These are phyloP conservation scores for Eutrema salsugineum DNA, from an alignment of 441 rosid species.

Conservation along the genomic window DNA sequence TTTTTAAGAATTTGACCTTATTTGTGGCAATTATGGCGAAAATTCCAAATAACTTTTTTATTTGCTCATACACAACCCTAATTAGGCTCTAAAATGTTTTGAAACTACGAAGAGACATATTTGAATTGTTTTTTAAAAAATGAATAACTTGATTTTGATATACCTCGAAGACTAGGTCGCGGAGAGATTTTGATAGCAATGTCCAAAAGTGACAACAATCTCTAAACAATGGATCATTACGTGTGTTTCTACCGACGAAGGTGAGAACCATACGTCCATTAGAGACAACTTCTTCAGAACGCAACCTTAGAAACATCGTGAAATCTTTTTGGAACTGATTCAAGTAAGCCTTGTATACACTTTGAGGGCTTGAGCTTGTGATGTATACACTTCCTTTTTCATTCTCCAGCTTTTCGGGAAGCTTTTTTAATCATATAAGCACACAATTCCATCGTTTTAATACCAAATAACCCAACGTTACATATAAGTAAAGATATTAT, in stretches of 20 bases:
- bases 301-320: conserved; percentile 30
- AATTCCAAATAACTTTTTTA: no score
- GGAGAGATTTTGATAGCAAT: conserved; percentile 25
- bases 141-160: neutral
- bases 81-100: no score
- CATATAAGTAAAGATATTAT: neutral
- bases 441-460: neutral
- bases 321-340: conserved; percentile 38
- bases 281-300: conserved; percentile 34
- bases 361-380: conserved; percentile 34
- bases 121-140: neutral
- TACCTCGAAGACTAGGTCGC: conserved; percentile 24
- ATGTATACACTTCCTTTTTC: conserved; percentile 35
- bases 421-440: neutral
- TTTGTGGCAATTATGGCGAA: no score
- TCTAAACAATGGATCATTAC: conserved; percentile 24
- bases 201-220: conserved; percentile 35
- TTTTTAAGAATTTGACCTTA: no score
- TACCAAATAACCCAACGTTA: neutral
- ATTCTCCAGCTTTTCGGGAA: conserved; percentile 18
- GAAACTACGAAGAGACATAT: neutral
- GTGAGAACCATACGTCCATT: conserved; percentile 35
- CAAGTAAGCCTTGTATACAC: conserved; percentile 34
- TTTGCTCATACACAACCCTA: no score
- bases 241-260: conserved; percentile 34